Evolutionary conservation across 169 alveolate genomes (phyloP).

Genomic region (Fabrea salina): DNA sequence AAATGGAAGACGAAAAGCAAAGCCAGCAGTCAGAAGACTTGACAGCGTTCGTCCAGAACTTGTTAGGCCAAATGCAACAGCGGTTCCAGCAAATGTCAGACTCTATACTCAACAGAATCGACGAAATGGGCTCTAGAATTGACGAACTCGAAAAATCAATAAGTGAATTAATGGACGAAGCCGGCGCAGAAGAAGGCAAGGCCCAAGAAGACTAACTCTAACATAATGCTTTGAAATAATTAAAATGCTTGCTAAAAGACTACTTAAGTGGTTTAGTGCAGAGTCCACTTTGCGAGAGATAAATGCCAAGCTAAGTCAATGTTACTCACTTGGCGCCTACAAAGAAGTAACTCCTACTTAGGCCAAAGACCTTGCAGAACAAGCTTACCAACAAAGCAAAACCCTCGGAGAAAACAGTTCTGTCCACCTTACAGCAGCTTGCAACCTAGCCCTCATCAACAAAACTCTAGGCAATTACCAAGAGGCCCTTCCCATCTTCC

Average conservation of each 20-base stretch:
- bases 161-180: conserved; percentile 30
- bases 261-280: not conserved
- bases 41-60: conserved; percentile 25
- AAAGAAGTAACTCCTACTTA: not conserved
- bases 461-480: conserved; percentile 41
- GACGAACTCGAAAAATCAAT: conserved; percentile 35
- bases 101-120: conserved; percentile 31
- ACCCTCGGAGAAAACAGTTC: not conserved
- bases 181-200: conserved; percentile 18
- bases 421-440: not conserved
- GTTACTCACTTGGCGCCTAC: conserved; percentile 16
- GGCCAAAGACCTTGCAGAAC: not conserved
- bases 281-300: not conserved
- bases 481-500: conserved; percentile 41
- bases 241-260: not conserved
- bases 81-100: conserved; percentile 42
- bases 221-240: too few relatives aligned
- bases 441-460: conserved; percentile 47
- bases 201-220: too few relatives aligned
- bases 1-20: conserved; percentile 11
- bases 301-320: not conserved
- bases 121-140: conserved; percentile 37
- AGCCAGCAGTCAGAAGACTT: conserved; percentile 12
- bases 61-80: conserved; percentile 24
- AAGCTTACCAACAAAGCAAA: not conserved